Evolutionary conservation across 768 basidiomycete species (phyloP).

Genomic region (Auriscalpium microsporum): DNA sequence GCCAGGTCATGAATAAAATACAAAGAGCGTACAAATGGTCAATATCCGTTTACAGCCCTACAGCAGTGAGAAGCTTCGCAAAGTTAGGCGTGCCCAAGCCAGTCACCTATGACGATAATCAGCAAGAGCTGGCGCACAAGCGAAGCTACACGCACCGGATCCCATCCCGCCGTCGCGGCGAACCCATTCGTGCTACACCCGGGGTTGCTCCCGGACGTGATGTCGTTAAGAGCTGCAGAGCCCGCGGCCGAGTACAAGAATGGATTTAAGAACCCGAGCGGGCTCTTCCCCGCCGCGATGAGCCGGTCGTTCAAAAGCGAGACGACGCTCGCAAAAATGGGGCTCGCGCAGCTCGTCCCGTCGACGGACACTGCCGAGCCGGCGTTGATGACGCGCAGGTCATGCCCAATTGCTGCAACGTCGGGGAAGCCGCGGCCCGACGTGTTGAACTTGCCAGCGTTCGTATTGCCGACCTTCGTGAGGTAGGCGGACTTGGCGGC

Average conservation of each 20-base stretch:
- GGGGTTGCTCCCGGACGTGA: constrained; percentile 22
- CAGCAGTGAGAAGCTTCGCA: constrained; percentile 36
- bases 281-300: constrained; percentile 16
- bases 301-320: constrained; percentile 27
- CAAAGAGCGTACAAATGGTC: too few species aligned
- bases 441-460: constrained; percentile 12
- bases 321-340: constrained; percentile 11
- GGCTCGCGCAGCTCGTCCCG: constrained; percentile 14
- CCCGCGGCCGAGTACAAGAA: constrained; percentile 22
- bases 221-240: constrained; percentile 25
- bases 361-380: not conserved
- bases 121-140: not conserved
- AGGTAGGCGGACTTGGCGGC: constrained; percentile 8
- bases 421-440: constrained; percentile 18
- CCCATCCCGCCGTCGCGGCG: constrained; percentile 6
- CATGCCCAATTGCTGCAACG: not conserved
- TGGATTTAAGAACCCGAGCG: constrained; percentile 23
- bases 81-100: constrained; percentile 29
- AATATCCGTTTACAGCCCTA: constrained; percentile 15
- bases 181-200: constrained; percentile 14
- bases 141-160: constrained; percentile 3
- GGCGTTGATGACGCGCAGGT: not conserved
- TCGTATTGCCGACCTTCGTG: constrained; percentile 1
- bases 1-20: too few species aligned
- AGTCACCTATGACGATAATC: not conserved